Base-by-base conservation (phyloP, 306 rosid genomes). In the Lotus japonicus region DNA sequence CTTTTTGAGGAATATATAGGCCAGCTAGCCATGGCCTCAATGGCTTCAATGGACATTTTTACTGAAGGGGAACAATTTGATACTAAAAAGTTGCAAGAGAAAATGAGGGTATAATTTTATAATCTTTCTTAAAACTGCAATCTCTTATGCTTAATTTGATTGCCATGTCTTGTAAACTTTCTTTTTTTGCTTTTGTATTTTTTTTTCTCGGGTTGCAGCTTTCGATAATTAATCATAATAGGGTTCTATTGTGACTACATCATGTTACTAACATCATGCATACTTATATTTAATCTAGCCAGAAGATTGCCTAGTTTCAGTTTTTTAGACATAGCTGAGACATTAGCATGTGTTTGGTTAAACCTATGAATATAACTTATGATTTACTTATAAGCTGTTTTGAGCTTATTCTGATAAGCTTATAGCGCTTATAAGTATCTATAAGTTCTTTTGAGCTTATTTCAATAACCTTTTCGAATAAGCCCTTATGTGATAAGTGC, bases 1-100 rank as follows among this genome's bases (percentile, higher is more conserved):
- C 96, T 94, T 77, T 94, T 94, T 84, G 97, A 94, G 82, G 98
- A 94, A 67, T 90, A 94, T 73, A 94, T 94, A 39, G 98, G 98
- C 61, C 90, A 90, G 84, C 79, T 94, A 70, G 98, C 98, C 57
- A 90, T 94, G 98, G 98, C 97, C 19, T 94, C 98, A 58, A 90
- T 94, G 97, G 97, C 97, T 54, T 90, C 97, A 43, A 70, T 90
- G 71, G 98, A 94, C 78, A 86, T 92, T 36, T 88, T 89, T 70
- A 65, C 82, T 23, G 97, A 90, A 81, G 98, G 96, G 59, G 98
- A 94, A 61, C 92, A 94, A 55, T 71, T 88, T 42, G 98, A 92
- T 78, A 41, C 90, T 17, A 94, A 90, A 82, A 87, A 83, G 83
- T 74, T 94, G 81, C 97, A 94, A 74, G 98, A 94, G 52, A 82